phyloP scores from a whole-genome alignment of 768 basidiomycete genomes.

The Calocybe indica region DNA sequence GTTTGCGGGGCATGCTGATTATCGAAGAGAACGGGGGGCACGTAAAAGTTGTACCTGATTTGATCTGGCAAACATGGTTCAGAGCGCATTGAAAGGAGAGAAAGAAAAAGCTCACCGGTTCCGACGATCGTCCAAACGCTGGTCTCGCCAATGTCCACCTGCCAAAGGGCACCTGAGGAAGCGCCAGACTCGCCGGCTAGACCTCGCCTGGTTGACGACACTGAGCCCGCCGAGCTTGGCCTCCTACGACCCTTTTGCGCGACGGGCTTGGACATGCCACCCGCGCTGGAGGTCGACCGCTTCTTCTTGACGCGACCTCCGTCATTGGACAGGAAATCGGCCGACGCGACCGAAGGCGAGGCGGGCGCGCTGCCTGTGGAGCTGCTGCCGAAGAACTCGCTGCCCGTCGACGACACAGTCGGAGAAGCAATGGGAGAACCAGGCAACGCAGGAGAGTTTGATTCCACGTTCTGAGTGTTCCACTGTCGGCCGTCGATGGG shows the following conservation, averaged over 20 bases:
- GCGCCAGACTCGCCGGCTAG: conserved; percentile 62
- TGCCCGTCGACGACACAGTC: conserved; percentile 43
- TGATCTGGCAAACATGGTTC: conserved; percentile 48
- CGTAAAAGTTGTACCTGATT: conserved; percentile 91
- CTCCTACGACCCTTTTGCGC: conserved; percentile 54
- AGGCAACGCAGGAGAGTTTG: conserved; percentile 56
- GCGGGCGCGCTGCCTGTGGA: conserved; percentile 60
- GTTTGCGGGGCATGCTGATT: conserved; percentile 67
- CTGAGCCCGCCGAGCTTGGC: conserved; percentile 72
- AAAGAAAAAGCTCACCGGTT: conserved; percentile 51
- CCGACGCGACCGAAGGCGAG: conserved; percentile 52
- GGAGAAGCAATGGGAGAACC: conserved; percentile 67
- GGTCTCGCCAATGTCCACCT: conserved; percentile 88
- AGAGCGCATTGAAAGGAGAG: conserved; percentile 4
- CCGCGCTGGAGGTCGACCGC: conserved; percentile 70
- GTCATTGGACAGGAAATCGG: conserved; percentile 73
- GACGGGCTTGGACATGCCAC: conserved; percentile 47
- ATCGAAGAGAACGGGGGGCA: conserved; percentile 81
- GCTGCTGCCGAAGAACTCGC: conserved; percentile 63
- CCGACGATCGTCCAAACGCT: conserved; percentile 95
- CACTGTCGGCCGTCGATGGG: conserved; percentile 80
- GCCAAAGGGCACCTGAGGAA: conserved; percentile 78
- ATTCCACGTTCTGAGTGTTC: conserved; percentile 43
- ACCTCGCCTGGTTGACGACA: conserved; percentile 61
- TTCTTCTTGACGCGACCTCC: conserved; percentile 85